Evolutionary conservation across 176 grass and related monocot species (phyloP).

Genomic region (Oryza longistaminata): DNA sequence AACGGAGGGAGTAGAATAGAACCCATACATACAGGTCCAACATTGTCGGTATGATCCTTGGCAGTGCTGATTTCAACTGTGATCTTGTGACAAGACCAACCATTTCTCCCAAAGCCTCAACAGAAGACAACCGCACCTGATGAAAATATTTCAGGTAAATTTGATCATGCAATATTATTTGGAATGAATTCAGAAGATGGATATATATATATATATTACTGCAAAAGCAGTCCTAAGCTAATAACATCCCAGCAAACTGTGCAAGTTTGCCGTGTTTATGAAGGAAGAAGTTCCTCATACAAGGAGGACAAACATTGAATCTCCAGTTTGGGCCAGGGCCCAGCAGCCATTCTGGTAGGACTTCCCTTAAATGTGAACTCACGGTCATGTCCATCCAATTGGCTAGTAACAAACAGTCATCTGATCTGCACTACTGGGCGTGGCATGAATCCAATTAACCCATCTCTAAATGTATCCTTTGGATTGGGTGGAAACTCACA

Average conservation of each 20-base stretch:
- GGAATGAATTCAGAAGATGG: background rate
- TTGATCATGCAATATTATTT: constrained; percentile 8
- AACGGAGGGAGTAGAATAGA: constrained; percentile 12
- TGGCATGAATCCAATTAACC: no score
- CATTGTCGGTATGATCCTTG: constrained; percentile 88
- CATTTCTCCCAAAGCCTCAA: constrained; percentile 98
- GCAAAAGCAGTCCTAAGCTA: background rate
- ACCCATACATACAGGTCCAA: constrained; percentile 93
- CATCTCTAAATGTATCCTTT: background rate
- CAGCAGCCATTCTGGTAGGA: background rate
- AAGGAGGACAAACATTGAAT: background rate
- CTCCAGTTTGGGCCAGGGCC: background rate
- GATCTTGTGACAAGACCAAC: constrained; percentile 90
- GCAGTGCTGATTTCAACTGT: constrained; percentile 87
- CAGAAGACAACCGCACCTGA: constrained; percentile 84
- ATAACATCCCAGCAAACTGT: background rate
- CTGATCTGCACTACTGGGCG: background rate
- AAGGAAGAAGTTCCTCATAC: background rate
- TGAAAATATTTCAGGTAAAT: constrained; percentile 33
- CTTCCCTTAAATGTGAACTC: constrained; percentile 1
- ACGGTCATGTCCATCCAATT: background rate
- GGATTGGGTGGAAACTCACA: background rate
- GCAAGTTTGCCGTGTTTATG: background rate
- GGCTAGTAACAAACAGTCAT: background rate
- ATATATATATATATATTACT: background rate